Percentiles rank a stretch among this genome's conserved stretches.
Evolutionary conservation across 176 grass and related monocot genomes (phyloP).

Genomic region (Juncus inflexus): DNA sequence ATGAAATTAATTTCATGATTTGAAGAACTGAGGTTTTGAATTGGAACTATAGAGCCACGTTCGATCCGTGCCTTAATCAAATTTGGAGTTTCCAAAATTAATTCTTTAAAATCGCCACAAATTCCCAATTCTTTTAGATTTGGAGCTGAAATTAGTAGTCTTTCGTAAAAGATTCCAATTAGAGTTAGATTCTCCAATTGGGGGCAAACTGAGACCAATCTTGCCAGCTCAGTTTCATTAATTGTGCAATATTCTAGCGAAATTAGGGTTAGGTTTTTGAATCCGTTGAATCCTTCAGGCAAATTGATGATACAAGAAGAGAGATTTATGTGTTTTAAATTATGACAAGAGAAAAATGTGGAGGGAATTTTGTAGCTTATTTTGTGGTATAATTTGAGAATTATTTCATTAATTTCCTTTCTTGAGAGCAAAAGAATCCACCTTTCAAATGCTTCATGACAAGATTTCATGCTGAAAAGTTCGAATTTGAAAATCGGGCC

Average conservation of each 20-base stretch:
- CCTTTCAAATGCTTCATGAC: neutral
- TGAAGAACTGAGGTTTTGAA: no score
- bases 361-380: neutral
- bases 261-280: neutral
- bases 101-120: neutral
- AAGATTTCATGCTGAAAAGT: neutral
- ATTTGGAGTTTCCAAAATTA: slow-evolving; percentile 10
- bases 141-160: neutral
- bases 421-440: slow-evolving; percentile 22
- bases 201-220: slow-evolving; percentile 16
- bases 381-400: neutral
- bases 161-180: neutral
- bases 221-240: slow-evolving; percentile 2
- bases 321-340: neutral
- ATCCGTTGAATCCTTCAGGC: slow-evolving; percentile 15
- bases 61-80: neutral
- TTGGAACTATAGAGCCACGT: no score
- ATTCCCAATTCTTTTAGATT: neutral
- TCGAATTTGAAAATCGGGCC: slow-evolving; percentile 7
- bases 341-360: slow-evolving; percentile 12
- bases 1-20: no score
- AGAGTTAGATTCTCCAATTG: neutral
- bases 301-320: slow-evolving; percentile 12
- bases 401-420: slow-evolving; percentile 11
- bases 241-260: slow-evolving; percentile 7